Evolutionary conservation across 1,139 yeast genomes (phyloP).

Genomic region (Zygosaccharomyces sapae): DNA sequence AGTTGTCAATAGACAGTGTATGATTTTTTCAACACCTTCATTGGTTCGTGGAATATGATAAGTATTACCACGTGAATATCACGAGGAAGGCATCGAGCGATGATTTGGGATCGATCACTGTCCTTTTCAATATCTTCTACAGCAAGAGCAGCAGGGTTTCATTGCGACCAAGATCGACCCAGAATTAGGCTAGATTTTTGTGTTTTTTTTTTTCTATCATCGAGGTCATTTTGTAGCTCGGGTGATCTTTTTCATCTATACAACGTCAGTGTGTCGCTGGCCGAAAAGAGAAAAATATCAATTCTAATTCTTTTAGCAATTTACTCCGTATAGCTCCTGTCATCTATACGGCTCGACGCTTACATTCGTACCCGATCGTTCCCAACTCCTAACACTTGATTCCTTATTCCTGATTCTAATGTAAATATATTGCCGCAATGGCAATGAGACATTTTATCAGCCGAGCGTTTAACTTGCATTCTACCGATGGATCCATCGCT

Average conservation of each 20-base stretch:
- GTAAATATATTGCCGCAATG: background rate
- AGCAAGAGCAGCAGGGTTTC: too few relatives aligned
- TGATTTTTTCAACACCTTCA: constrained; percentile 1
- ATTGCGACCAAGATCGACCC: too few relatives aligned
- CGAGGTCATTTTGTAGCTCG: too few relatives aligned
- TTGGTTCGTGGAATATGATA: constrained; percentile 4
- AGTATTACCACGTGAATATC: background rate
- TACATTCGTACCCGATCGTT: background rate
- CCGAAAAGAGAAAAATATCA: too few relatives aligned
- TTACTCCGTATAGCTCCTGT: too few relatives aligned
- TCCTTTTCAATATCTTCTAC: too few relatives aligned
- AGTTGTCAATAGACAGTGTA: too few relatives aligned
- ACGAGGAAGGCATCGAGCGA: background rate
- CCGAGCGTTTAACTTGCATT: too few relatives aligned
- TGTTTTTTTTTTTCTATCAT: background rate
- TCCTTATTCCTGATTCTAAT: background rate
- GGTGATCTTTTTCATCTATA: background rate
- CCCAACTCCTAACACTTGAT: background rate
- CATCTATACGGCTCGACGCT: background rate
- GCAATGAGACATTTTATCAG: background rate
- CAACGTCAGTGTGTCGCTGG: background rate
- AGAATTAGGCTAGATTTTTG: background rate
- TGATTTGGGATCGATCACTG: too few relatives aligned
- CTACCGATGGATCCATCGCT: background rate
- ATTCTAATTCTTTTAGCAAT: too few relatives aligned